These are phyloP conservation scores for Cryphonectria radicalis DNA, from an alignment of 2,329 filamentous ascomycete genomes.

Conservation along the genomic window DNA sequence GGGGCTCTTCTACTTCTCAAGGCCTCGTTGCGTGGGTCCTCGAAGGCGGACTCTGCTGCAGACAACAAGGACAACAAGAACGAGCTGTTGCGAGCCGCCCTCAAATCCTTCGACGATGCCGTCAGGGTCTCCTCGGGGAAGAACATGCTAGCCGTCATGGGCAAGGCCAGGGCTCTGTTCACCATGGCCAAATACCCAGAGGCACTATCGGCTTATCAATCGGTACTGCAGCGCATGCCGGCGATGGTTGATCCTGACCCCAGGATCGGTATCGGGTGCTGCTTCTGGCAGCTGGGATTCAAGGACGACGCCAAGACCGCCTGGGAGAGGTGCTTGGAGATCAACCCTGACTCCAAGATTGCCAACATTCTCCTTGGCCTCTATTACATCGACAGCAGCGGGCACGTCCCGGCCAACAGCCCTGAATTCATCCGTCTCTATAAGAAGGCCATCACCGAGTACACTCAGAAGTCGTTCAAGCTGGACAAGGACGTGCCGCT, in stretches of 20 bases:
- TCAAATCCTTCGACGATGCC: conserved; percentile 95
- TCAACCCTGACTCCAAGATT: conserved; percentile 82
- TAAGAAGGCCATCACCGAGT: conserved; percentile 92
- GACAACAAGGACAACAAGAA: conserved; percentile 77
- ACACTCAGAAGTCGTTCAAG: conserved; percentile 93
- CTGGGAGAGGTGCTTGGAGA: conserved; percentile 85
- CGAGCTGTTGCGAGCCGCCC: conserved; percentile 80
- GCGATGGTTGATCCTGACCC: conserved; percentile 91
- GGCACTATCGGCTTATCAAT: conserved; percentile 83
- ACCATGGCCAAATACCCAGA: conserved; percentile 86
- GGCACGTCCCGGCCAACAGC: conserved; percentile 80
- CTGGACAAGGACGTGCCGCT: conserved; percentile 88
- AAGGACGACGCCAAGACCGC: conserved; percentile 90
- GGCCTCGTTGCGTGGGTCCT: conserved; percentile 79
- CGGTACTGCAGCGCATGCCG: conserved; percentile 83
- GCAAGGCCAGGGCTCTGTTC: conserved; percentile 84
- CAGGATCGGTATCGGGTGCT: conserved; percentile 93
- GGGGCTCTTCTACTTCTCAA: conserved; percentile 87
- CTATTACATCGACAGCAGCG: conserved; percentile 86
- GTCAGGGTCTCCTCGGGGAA: conserved; percentile 80
- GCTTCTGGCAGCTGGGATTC: conserved; percentile 94
- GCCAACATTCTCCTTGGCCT: conserved; percentile 89
- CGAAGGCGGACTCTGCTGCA: conserved; percentile 66
- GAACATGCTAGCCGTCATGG: conserved; percentile 91
- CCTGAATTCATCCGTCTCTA: conserved; percentile 84